phyloP scores from a whole-genome alignment of 305 asterid species.

The Vinca major region DNA sequence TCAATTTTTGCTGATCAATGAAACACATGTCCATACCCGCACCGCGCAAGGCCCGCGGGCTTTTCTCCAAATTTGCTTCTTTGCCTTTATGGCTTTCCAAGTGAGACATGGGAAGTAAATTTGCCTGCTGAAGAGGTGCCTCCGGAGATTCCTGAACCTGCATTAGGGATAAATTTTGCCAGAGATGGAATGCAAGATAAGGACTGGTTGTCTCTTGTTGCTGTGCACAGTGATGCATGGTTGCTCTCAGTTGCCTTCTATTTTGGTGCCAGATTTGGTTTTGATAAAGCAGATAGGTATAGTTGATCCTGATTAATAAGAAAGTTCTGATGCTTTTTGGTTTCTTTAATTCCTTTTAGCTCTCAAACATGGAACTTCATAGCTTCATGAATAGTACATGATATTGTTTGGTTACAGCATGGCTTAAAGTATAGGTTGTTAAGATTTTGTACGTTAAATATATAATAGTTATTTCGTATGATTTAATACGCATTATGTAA shows the following conservation, averaged over 20 bases:
- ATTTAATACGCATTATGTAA: not conserved
- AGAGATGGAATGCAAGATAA: slow-evolving; percentile 46
- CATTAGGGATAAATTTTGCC: slow-evolving; percentile 45
- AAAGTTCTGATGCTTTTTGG: not conserved
- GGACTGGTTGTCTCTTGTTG: slow-evolving; percentile 48
- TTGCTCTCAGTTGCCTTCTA: slow-evolving; percentile 39
- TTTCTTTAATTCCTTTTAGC: not conserved
- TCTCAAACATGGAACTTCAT: too few species aligned
- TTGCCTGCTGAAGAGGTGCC: slow-evolving; percentile 49
- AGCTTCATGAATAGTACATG: not conserved
- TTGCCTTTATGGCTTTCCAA: slow-evolving; percentile 43
- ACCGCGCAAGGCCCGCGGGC: too few species aligned
- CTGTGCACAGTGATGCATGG: slow-evolving; percentile 46
- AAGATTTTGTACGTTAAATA: not conserved
- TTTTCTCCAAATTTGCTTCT: slow-evolving; percentile 11
- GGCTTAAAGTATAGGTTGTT: not conserved
- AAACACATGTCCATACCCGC: too few species aligned
- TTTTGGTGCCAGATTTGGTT: slow-evolving; percentile 45
- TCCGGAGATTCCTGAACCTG: slow-evolving; percentile 50
- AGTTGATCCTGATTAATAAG: not conserved
- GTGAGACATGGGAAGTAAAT: slow-evolving; percentile 41
- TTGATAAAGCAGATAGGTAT: slow-evolving; percentile 39
- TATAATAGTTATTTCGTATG: not conserved
- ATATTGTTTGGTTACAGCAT: not conserved
- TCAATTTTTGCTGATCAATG: too few species aligned